Percentiles rank a stretch among this genome's conserved stretches.
phyloP scores from a whole-genome alignment of 805 yeast genomes.

The Nakazawaea ernobii region DNA sequence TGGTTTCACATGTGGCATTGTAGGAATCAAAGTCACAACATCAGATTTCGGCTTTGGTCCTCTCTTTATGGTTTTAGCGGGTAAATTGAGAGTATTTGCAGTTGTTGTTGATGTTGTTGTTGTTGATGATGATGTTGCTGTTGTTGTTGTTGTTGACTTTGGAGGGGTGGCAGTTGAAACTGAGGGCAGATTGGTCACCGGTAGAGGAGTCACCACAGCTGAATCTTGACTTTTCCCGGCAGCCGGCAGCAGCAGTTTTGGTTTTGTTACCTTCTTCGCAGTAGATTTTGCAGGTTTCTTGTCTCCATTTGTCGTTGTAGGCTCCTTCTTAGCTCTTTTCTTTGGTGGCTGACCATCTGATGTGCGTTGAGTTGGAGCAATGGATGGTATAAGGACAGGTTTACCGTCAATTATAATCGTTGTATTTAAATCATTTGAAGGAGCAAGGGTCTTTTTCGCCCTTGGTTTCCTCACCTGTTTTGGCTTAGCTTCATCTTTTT shows the following conservation, averaged over 20 bases:
- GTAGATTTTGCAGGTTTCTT: slow-evolving; percentile 10
- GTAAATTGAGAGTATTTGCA: not conserved
- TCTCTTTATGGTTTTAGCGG: slow-evolving; percentile 1
- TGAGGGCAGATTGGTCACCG: not conserved
- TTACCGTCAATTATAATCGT: slow-evolving; percentile 11
- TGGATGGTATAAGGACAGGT: slow-evolving; percentile 5
- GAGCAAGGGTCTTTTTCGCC: slow-evolving; percentile 5
- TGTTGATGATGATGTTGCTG: not conserved
- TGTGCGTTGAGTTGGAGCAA: not conserved
- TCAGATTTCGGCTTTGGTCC: slow-evolving; percentile 5
- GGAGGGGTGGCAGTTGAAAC: not conserved
- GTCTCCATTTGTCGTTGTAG: not conserved
- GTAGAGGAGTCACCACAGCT: not conserved
- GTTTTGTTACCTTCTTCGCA: slow-evolving; percentile 10
- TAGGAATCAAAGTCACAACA: not conserved
- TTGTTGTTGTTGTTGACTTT: not conserved
- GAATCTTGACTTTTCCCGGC: not conserved
- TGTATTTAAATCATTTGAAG: slow-evolving; percentile 1
- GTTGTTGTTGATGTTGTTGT: not conserved
- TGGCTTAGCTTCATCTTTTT: not conserved
- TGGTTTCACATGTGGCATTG: slow-evolving; percentile 1
- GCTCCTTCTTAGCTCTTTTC: slow-evolving; percentile 4
- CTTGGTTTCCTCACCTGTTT: slow-evolving; percentile 8
- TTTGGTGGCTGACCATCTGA: slow-evolving; percentile 2
- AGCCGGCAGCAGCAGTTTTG: not conserved